Conservation (phyloP, 495 filamentous ascomycete species). For the Penicillium diatomitis region DNA sequence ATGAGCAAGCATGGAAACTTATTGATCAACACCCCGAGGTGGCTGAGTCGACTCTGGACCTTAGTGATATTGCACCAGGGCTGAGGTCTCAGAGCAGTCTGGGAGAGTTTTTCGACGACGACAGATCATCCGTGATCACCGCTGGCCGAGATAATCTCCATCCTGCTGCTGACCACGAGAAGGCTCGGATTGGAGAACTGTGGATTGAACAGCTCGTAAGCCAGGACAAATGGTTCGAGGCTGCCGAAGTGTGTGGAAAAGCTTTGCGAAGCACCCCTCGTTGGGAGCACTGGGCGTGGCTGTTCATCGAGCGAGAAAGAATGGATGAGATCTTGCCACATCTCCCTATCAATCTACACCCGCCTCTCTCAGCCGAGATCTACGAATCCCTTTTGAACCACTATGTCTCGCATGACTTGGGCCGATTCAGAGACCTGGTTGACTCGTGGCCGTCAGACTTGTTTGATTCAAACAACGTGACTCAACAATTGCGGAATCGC, state of each 20-base stretch:
- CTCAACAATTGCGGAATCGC: constrained; percentile 62
- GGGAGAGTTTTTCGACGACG: constrained; percentile 75
- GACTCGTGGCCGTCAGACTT: constrained; percentile 78
- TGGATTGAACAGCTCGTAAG: constrained; percentile 82
- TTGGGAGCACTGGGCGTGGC: constrained; percentile 94
- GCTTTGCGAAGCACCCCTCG: constrained; percentile 67
- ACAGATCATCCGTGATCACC: constrained; percentile 51
- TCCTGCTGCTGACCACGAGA: constrained; percentile 76
- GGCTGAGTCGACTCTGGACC: constrained; percentile 21
- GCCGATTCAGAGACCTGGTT: constrained; percentile 65
- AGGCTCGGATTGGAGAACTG: constrained; percentile 80
- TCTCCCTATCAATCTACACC: constrained; percentile 69
- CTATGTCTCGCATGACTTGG: constrained; percentile 65
- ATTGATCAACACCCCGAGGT: constrained; percentile 69
- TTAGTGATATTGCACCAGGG: constrained; percentile 47
- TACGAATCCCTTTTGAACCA: constrained; percentile 82
- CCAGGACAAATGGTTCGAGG: constrained; percentile 61
- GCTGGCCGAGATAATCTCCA: constrained; percentile 25
- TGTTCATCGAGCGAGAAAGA: constrained; percentile 73
- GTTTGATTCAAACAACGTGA: constrained; percentile 64
- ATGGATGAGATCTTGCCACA: constrained; percentile 81
- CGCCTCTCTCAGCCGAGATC: constrained; percentile 68
- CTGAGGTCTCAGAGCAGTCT: constrained; percentile 45
- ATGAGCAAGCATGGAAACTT: constrained; percentile 80
- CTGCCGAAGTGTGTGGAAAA: constrained; percentile 68